phyloP scores from a whole-genome alignment of 2,329 filamentous ascomycete genomes.

The Cryphonectria nitschkei region DNA sequence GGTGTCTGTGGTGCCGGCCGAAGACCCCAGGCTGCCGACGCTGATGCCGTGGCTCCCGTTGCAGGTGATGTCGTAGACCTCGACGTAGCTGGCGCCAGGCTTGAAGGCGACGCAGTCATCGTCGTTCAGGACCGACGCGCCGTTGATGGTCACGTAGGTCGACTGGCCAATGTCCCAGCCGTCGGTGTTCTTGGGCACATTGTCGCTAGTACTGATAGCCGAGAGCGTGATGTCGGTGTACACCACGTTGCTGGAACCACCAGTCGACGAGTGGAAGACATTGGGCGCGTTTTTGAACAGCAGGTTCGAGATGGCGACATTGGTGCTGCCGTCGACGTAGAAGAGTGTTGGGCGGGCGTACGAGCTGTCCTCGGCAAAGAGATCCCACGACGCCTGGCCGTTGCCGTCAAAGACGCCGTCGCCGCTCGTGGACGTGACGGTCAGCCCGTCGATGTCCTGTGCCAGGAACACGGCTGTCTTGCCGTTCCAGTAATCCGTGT shows the following conservation, averaged over 20 bases:
- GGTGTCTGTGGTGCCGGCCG: slow-evolving; percentile 39
- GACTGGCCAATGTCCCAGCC: slow-evolving; percentile 46
- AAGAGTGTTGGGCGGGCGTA: slow-evolving; percentile 47
- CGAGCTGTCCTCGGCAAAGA: slow-evolving; percentile 42
- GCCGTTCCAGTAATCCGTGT: slow-evolving; percentile 47
- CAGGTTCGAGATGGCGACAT: slow-evolving; percentile 44
- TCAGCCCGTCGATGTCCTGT: slow-evolving; percentile 41
- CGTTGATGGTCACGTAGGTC: slow-evolving; percentile 42
- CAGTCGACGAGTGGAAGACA: slow-evolving; percentile 47
- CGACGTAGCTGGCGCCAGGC: slow-evolving; percentile 43
- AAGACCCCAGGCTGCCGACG: slow-evolving; percentile 49
- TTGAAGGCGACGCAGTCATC: slow-evolving; percentile 52
- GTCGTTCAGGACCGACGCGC: slow-evolving; percentile 44
- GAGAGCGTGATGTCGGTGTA: slow-evolving; percentile 44
- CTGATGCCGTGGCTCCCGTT: slow-evolving; percentile 51
- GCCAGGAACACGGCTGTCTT: slow-evolving; percentile 45
- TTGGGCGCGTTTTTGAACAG: slow-evolving; percentile 48
- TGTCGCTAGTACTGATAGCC: slow-evolving; percentile 44
- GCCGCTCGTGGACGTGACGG: slow-evolving; percentile 45
- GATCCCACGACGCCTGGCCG: slow-evolving; percentile 47
- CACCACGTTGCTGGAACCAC: slow-evolving; percentile 39
- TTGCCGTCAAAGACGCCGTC: slow-evolving; percentile 51
- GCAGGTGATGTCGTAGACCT: slow-evolving; percentile 47
- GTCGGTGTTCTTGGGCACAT: slow-evolving; percentile 46
- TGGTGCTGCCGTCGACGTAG: slow-evolving; percentile 42